Conservation (phyloP, 805 yeast species). For the Scheffersomyces lignosus region DNA sequence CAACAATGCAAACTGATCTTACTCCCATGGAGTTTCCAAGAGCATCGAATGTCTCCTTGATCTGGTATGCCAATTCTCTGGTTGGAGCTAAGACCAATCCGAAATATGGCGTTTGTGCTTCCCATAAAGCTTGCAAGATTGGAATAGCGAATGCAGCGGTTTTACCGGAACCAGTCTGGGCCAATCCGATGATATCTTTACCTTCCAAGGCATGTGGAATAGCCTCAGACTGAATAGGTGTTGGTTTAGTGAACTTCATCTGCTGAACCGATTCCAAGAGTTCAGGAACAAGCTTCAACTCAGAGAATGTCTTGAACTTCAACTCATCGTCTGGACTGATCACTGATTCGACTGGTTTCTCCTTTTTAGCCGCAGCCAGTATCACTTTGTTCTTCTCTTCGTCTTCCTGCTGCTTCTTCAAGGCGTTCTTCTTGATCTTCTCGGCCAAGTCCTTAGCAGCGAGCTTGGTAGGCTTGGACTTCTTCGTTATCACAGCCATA, state of each 20-base stretch:
- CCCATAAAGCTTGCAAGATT: constrained; percentile 85
- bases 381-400: constrained; percentile 5
- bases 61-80: constrained; percentile 82
- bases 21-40: constrained; percentile 90
- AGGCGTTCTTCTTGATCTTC: constrained; percentile 38
- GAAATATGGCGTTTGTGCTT: constrained; percentile 82
- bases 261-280: constrained; percentile 75
- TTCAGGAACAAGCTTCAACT: constrained; percentile 71
- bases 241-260: constrained; percentile 77
- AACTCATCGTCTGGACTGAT: constrained; percentile 19
- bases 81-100: constrained; percentile 89
- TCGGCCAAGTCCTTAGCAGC: constrained; percentile 55
- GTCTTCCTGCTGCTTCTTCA: constrained; percentile 2
- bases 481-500: constrained; percentile 5
- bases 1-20: constrained; percentile 85
- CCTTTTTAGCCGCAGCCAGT: background rate
- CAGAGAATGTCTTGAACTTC: constrained; percentile 45
- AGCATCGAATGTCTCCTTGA: constrained; percentile 93
- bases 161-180: constrained; percentile 97
- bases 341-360: background rate
- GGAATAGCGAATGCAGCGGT: constrained; percentile 99
- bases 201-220: constrained; percentile 91
- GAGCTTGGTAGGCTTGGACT: constrained; percentile 14
- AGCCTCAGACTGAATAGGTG: constrained; percentile 90
- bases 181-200: constrained; percentile 90